Conservation (phyloP, 2,329 filamentous ascomycete species). For the Talaromyces pinophilus region DNA sequence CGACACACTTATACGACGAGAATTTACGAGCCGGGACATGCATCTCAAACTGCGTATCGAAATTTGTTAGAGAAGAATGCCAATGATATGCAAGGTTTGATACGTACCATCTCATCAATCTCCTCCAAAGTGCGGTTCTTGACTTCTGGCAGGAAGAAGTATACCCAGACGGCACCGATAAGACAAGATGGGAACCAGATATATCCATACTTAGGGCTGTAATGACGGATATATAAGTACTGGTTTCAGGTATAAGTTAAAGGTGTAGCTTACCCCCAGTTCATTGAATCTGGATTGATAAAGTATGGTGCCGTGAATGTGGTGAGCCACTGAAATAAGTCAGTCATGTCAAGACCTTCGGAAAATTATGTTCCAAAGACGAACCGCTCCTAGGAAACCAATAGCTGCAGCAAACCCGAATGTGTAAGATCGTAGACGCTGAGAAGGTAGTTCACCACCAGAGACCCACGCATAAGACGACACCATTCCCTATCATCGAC, state of each 20-base stretch:
- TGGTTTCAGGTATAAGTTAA: not conserved
- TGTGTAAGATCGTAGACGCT: constrained; percentile 58
- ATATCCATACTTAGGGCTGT: constrained; percentile 55
- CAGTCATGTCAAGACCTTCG: not conserved
- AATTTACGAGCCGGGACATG: constrained; percentile 5
- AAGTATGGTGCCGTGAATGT: constrained; percentile 63
- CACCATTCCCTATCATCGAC: constrained; percentile 40
- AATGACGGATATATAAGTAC: not conserved
- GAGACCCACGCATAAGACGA: constrained; percentile 60
- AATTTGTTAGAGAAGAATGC: not conserved
- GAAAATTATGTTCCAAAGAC: not conserved
- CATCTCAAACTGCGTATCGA: not conserved
- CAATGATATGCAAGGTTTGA: not conserved
- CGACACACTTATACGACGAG: not conserved
- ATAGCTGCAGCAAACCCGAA: constrained; percentile 58
- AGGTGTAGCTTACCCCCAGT: constrained; percentile 49
- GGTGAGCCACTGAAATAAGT: constrained; percentile 48
- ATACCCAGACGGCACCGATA: constrained; percentile 38
- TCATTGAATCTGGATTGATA: constrained; percentile 56
- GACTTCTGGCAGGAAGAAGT: constrained; percentile 56
- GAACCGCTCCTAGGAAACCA: constrained; percentile 55
- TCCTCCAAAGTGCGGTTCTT: constrained; percentile 57
- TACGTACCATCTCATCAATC: constrained; percentile 56
- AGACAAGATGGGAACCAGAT: constrained; percentile 50
- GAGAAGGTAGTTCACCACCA: constrained; percentile 59